Base-by-base conservation (phyloP, 2,329 filamentous ascomycete genomes). In the Paracamarosporium sp. region DNA sequence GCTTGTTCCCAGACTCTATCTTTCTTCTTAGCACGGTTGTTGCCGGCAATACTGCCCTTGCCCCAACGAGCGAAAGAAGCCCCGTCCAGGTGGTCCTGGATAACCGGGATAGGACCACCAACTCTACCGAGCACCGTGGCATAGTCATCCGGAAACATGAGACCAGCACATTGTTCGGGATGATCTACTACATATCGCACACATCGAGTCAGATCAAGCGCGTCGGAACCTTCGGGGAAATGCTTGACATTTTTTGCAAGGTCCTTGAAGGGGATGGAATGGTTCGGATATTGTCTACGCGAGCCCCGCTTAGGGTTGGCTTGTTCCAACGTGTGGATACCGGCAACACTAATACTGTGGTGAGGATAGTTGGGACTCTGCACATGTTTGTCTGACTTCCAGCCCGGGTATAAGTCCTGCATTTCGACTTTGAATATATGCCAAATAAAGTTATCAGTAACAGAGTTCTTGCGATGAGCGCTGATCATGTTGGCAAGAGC, bases 181-280 rank as follows among this genome's bases (percentile, higher is more conserved):
- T 62, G 47, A 1, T 36, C 28, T 15, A 67, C 31, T 2, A 61
- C 57, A 35, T 61, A 70, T 1, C 63, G 15, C 2, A 73, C 44
- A 15, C 62, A 64, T 3, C 61, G 63, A 1, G 68, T 73, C 4
- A 73, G 52, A 28, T 73, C 68, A 1, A 63, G 65, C 13, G 65
- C 61, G 38, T 70, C 55, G 20, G 27, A 2, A 1, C 63, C 61
- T 22, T 54, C 22, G 8, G 70, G 70, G 13, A 69, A n/a, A 46
- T 65, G 63, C 54, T 66, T 63, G 15, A 72, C 44, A 1, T 62
- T 67, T 1, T 46, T 15, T 4, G 55, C 55, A 1, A 73, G 55
- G 5, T 55, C 43, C 8, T 56, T 61, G 57, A 71, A 66, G 0
- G 45, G 56, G 20, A 71, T 54, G 5, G 52, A 22, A 12, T 47